Conservation (phyloP, 2,329 filamentous ascomycete genomes). For the Stenocarpella maydis region DNA sequence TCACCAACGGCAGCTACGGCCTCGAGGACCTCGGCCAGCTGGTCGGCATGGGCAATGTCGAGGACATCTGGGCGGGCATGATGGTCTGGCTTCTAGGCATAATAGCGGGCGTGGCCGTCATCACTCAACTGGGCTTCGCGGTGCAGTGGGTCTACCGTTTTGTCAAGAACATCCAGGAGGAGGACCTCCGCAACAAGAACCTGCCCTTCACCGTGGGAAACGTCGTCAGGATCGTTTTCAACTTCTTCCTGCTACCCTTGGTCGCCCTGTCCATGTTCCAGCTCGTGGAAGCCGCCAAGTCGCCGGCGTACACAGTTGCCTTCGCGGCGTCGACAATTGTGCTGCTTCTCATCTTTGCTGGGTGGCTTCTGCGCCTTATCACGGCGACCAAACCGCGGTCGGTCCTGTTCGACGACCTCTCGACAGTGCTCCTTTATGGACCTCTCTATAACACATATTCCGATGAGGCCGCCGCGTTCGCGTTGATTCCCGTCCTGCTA, state of each 20-base stretch:
- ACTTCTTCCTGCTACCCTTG: slow-evolving; percentile 89
- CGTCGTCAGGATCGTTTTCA: slow-evolving; percentile 85
- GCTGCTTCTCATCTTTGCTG: slow-evolving; percentile 74
- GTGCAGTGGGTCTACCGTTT: slow-evolving; percentile 78
- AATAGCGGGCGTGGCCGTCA: slow-evolving; percentile 69
- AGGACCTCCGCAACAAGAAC: slow-evolving; percentile 91
- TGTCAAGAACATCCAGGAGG: slow-evolving; percentile 76
- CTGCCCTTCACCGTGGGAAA: slow-evolving; percentile 85
- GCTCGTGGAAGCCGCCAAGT: slow-evolving; percentile 76
- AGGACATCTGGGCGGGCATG: slow-evolving; percentile 94
- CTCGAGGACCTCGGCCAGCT: slow-evolving; percentile 81
- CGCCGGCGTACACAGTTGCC: slow-evolving; percentile 75
- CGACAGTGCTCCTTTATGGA: slow-evolving; percentile 88
- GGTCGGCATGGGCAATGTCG: slow-evolving; percentile 77
- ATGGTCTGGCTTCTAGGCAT: slow-evolving; percentile 89
- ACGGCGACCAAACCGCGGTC: slow-evolving; percentile 82
- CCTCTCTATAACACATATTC: slow-evolving; percentile 98
- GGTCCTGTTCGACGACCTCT: slow-evolving; percentile 90
- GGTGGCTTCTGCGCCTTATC: slow-evolving; percentile 84
- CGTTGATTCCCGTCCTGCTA: slow-evolving; percentile 83
- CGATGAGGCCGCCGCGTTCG: slow-evolving; percentile 90
- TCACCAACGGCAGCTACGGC: slow-evolving; percentile 79
- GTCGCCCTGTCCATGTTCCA: slow-evolving; percentile 91
- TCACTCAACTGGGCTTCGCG: slow-evolving; percentile 81
- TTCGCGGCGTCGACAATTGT: slow-evolving; percentile 79